Conservation (phyloP, 75 land plant genomes). For the Chamaecyparis obtusa region DNA sequence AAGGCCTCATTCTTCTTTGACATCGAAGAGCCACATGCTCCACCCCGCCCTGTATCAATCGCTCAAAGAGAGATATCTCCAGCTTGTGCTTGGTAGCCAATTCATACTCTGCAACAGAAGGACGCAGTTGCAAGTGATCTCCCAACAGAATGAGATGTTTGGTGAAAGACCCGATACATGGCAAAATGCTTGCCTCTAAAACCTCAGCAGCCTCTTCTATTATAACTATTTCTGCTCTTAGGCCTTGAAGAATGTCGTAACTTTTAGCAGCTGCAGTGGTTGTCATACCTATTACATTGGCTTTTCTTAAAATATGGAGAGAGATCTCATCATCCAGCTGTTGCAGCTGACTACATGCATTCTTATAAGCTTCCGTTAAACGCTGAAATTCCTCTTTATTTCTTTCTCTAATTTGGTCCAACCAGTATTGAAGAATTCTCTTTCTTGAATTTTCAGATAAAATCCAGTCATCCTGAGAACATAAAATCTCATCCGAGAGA, state of each 20-base stretch:
- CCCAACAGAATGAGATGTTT: slow-evolving; percentile 16
- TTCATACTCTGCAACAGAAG: slow-evolving; percentile 11
- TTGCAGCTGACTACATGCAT: not conserved
- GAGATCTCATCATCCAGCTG: not conserved
- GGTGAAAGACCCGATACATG: slow-evolving; percentile 16
- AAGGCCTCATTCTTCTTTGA: not conserved
- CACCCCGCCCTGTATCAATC: not conserved
- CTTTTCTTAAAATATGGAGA: not conserved
- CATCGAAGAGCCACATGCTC: not conserved
- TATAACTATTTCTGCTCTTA: slow-evolving; percentile 23
- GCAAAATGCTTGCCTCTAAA: slow-evolving; percentile 33
- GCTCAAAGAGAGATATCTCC: not conserved
- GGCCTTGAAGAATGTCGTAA: slow-evolving; percentile 12
- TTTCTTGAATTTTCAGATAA: not conserved
- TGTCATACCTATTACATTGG: slow-evolving; percentile 10
- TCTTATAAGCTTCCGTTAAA: not conserved
- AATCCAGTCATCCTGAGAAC: slow-evolving; percentile 10
- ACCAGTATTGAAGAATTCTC: not conserved
- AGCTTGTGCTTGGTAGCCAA: slow-evolving; percentile 8
- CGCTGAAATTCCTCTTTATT: not conserved
- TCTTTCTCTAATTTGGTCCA: not conserved
- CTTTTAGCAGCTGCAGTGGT: slow-evolving; percentile 19
- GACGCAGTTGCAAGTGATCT: slow-evolving; percentile 15
- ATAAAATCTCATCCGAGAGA: slow-evolving; percentile 17
- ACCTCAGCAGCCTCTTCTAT: slow-evolving; percentile 48